Percentiles rank a stretch among this genome's conserved stretches.
These are phyloP conservation scores for Omphalotus guepiniiformis DNA, from an alignment of 768 basidiomycete species.

Conservation along the genomic window DNA sequence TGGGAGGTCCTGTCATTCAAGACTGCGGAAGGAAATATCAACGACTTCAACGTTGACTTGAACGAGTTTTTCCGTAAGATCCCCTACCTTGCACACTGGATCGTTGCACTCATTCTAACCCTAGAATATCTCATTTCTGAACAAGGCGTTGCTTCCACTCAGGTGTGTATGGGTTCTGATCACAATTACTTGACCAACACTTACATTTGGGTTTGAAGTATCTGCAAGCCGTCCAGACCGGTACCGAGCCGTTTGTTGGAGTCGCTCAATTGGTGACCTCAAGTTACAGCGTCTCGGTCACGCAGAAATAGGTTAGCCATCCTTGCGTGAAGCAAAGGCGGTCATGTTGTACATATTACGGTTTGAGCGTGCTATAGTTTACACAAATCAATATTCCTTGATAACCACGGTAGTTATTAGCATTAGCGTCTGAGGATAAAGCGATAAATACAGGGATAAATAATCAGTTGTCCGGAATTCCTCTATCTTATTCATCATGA, in stretches of 20 bases:
- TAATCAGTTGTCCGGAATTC: too few species aligned
- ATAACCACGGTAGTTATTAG: too few species aligned
- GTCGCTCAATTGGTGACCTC: conserved; percentile 40
- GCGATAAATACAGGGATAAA: too few species aligned
- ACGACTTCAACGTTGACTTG: conserved; percentile 46
- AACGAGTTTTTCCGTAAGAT: conserved; percentile 50
- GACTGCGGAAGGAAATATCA: conserved; percentile 42
- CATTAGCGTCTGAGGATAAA: too few species aligned
- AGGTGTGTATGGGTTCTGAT: conserved; percentile 26
- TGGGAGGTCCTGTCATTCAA: conserved; percentile 59
- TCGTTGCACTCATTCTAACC: neutral
- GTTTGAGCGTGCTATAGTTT: too few species aligned
- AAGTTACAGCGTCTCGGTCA: conserved; percentile 36
- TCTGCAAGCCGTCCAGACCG: conserved; percentile 51
- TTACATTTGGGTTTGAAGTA: conserved; percentile 27
- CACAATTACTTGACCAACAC: neutral
- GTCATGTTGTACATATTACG: too few species aligned
- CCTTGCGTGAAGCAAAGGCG: too few species aligned
- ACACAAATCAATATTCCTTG: too few species aligned
- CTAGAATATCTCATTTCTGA: conserved; percentile 42
- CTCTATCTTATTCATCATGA: too few species aligned
- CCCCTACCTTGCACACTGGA: neutral
- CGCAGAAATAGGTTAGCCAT: too few species aligned
- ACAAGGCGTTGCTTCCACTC: conserved; percentile 43
- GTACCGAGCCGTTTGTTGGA: conserved; percentile 53